Evolutionary conservation across 495 filamentous ascomycete genomes (phyloP).

Genomic region (Podospora sp.): DNA sequence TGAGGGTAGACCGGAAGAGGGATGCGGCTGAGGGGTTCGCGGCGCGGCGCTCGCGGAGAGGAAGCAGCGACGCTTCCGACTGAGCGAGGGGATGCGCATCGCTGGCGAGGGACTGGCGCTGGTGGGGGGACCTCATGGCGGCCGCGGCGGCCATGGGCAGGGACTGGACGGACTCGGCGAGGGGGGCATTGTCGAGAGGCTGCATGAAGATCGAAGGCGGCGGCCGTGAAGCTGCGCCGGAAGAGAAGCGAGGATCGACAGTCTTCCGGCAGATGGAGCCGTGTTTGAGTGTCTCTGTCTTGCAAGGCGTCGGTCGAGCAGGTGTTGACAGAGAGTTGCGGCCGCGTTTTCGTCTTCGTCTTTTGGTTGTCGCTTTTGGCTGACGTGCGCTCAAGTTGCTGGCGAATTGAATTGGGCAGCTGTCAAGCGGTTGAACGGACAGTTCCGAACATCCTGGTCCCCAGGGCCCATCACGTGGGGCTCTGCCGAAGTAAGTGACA

Average conservation of each 20-base stretch:
- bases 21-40: conserved; percentile 61
- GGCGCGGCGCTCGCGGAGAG: conserved; percentile 44
- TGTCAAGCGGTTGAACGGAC: not conserved
- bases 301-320: not conserved
- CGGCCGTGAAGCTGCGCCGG: conserved; percentile 7
- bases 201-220: conserved; percentile 41
- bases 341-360: not conserved
- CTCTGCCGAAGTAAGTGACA: not conserved
- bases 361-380: conserved; percentile 1
- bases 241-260: conserved; percentile 6
- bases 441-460: not conserved
- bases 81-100: conserved; percentile 38
- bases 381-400: not conserved
- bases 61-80: conserved; percentile 51
- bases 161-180: conserved; percentile 43
- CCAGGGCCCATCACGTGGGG: not conserved
- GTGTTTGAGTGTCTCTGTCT: not conserved
- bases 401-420: not conserved
- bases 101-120: conserved; percentile 40
- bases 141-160: conserved; percentile 47
- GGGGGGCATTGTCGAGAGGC: conserved; percentile 46
- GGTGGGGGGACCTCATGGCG: conserved; percentile 39
- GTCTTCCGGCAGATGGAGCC: not conserved
- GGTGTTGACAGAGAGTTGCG: not conserved
- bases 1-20: conserved; percentile 60